Percentiles rank a stretch among this genome's conserved stretches.
phyloP scores from a whole-genome alignment of 2,329 filamentous ascomycete species.

The Botryosphaeria dothidea region DNA sequence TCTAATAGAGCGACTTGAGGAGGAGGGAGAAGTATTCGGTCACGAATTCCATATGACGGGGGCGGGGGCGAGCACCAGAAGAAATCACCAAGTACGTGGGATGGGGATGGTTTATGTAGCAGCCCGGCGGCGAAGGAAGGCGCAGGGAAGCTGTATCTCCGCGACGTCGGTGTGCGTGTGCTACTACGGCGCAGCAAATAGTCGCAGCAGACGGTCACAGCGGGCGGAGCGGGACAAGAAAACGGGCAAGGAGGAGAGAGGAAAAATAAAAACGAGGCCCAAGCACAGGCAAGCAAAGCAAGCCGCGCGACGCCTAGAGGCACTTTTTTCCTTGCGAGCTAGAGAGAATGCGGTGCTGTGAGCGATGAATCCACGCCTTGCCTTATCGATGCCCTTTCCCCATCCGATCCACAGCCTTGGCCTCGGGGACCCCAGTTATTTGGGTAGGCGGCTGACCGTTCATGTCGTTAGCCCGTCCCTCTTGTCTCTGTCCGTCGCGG shows the following conservation, averaged over 20 bases:
- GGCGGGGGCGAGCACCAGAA: neutral
- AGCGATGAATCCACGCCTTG: slow-evolving; percentile 6
- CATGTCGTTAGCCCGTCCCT: neutral
- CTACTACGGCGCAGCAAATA: neutral
- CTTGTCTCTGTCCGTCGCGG: neutral
- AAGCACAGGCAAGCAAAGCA: neutral
- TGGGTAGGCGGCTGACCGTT: neutral
- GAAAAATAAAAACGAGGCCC: neutral
- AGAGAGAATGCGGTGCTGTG: neutral
- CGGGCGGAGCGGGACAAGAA: neutral
- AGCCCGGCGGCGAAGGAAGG: neutral
- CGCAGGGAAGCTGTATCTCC: slow-evolving; percentile 5
- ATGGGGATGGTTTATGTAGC: neutral
- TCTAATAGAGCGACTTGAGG: slow-evolving; percentile 34
- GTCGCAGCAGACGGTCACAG: neutral
- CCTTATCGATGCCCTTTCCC: neutral
- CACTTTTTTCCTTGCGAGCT: neutral
- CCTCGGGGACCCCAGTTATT: slow-evolving; percentile 6
- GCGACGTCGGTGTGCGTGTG: slow-evolving; percentile 8
- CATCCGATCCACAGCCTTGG: slow-evolving; percentile 1
- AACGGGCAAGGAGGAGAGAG: neutral
- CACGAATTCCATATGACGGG: slow-evolving; percentile 34
- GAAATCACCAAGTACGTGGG: neutral
- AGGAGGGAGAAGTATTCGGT: slow-evolving; percentile 37
- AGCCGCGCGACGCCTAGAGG: neutral